A percentile compares a stretch with the other conserved stretches of the same genome.
These are phyloP conservation scores for Mucor velutinosus DNA, from an alignment of 371 early-diverging fungal genomes.

Conservation along the genomic window DNA sequence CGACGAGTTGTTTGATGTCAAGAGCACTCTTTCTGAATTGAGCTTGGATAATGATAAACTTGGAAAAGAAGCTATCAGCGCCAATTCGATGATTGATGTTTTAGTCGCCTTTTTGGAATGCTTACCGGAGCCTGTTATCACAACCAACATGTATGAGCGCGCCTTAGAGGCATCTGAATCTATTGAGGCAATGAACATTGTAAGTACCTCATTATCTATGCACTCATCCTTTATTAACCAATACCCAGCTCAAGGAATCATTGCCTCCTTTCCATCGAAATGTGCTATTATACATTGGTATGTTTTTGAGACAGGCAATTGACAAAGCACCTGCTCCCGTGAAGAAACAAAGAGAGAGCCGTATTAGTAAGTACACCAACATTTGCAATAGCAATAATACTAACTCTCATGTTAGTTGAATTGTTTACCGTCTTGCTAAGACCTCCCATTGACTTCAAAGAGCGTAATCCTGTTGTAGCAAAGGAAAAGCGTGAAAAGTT, in stretches of 20 bases:
- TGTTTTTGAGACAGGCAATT: conserved; percentile 73
- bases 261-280: conserved; percentile 58
- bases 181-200: conserved; percentile 42
- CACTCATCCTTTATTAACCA: background rate
- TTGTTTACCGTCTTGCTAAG: conserved; percentile 51
- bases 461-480: conserved; percentile 47
- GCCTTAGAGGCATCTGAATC: conserved; percentile 65
- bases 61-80: conserved; percentile 55
- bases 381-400: background rate
- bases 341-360: conserved; percentile 34
- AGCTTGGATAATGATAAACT: conserved; percentile 11
- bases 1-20: background rate
- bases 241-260: conserved; percentile 12
- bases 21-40: conserved; percentile 1
- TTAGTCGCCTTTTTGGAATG: conserved; percentile 74
- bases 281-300: conserved; percentile 75
- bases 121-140: conserved; percentile 78
- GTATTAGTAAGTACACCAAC: conserved; percentile 43
- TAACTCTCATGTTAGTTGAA: conserved; percentile 27
- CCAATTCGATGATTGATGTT: conserved; percentile 80
- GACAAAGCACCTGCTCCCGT: conserved; percentile 37
- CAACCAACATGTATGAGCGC: conserved; percentile 59
- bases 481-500: conserved; percentile 37
- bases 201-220: conserved; percentile 11
- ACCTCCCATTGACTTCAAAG: conserved; percentile 40